A percentile compares a stretch with the other conserved stretches of the same genome.
Evolutionary conservation across 345 rosid species (phyloP).

Genomic region (Erysimum cheiranthoides): DNA sequence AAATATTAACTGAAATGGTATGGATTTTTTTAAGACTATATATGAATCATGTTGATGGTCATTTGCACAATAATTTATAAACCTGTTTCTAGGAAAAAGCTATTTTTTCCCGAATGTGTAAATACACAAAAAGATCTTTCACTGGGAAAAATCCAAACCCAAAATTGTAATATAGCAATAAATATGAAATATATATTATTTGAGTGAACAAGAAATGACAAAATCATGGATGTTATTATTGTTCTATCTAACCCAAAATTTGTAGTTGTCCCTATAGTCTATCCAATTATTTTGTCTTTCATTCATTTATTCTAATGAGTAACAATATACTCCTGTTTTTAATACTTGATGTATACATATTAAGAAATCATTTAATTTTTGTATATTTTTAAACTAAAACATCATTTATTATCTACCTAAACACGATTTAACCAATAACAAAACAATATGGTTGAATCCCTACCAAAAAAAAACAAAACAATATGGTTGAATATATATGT

Average conservation of each 20-base stretch:
- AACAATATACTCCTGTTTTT: too few species aligned
- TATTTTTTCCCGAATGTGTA: neutral
- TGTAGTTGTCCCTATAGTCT: neutral
- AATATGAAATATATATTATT: neutral
- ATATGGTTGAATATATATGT: too few species aligned
- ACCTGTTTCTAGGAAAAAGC: neutral
- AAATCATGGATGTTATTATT: neutral
- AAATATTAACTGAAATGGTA: slow-evolving; percentile 21
- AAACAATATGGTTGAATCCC: too few species aligned
- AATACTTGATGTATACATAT: too few species aligned
- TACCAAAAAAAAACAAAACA: too few species aligned
- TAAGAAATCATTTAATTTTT: too few species aligned
- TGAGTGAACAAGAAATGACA: neutral
- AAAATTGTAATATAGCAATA: neutral
- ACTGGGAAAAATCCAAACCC: slow-evolving; percentile 7
- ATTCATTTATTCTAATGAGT: neutral
- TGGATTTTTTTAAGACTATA: neutral
- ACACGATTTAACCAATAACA: too few species aligned
- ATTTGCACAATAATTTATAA: slow-evolving; percentile 17
- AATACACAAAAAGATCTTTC: neutral
- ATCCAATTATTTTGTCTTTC: neutral
- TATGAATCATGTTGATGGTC: slow-evolving; percentile 27
- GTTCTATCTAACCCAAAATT: neutral
- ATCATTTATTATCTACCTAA: too few species aligned
- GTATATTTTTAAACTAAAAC: too few species aligned